phyloP scores from a whole-genome alignment of 495 filamentous ascomycete species.

The Rhypophila decipiens region DNA sequence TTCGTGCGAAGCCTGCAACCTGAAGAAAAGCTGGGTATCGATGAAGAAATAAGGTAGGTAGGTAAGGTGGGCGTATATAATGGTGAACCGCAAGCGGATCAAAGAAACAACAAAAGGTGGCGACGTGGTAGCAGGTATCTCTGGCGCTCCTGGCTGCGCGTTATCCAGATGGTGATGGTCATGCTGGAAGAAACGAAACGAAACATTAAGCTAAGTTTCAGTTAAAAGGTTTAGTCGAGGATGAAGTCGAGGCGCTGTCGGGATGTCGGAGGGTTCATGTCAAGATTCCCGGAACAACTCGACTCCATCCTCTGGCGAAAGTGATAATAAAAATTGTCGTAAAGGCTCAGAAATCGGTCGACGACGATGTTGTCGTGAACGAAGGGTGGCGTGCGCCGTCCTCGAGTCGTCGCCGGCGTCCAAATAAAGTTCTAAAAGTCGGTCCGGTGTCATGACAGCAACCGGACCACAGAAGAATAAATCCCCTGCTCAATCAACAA shows the following conservation, averaged over 20 bases:
- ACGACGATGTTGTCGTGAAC: too few species aligned
- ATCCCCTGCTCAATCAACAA: conserved; percentile 28
- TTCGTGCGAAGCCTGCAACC: background rate
- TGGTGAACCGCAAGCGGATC: background rate
- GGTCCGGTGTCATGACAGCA: too few species aligned
- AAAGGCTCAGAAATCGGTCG: too few species aligned
- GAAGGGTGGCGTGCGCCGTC: too few species aligned
- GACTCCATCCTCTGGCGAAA: background rate
- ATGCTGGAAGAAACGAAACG: background rate
- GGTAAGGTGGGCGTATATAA: background rate
- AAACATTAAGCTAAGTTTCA: background rate
- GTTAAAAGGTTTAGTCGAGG: background rate
- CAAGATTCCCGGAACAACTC: background rate
- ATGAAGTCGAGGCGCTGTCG: too few species aligned
- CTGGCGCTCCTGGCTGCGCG: background rate
- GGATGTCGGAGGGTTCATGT: too few species aligned
- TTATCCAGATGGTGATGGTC: background rate
- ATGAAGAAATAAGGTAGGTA: conserved; percentile 3
- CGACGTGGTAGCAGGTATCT: background rate
- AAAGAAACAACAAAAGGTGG: background rate
- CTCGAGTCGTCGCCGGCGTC: too few species aligned
- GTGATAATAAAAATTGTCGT: background rate
- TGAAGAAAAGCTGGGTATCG: too few species aligned
- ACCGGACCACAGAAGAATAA: background rate
- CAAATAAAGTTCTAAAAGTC: too few species aligned